Evolutionary conservation across 176 grass and related monocot genomes (phyloP).

Genomic region (Carex pumila): DNA sequence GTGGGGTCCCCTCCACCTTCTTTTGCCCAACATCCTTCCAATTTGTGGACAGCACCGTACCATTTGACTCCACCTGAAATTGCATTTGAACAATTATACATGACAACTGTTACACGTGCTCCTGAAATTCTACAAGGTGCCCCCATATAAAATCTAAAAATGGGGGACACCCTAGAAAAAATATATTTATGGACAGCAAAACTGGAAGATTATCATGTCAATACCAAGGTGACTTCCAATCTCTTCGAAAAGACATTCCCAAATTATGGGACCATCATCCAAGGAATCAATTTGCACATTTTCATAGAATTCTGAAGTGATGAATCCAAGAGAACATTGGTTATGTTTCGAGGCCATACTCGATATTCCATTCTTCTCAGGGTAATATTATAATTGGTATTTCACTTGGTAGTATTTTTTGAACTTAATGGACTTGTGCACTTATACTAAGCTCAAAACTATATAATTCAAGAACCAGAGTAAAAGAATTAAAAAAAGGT

Average conservation of each 20-base stretch:
- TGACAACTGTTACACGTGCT: background rate
- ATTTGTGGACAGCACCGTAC: slow-evolving; percentile 44
- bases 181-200: background rate
- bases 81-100: background rate
- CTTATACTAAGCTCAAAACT: background rate
- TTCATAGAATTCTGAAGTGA: background rate
- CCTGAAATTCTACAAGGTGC: background rate
- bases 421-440: background rate
- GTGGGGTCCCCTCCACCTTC: slow-evolving; percentile 41
- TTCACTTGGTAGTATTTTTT: background rate
- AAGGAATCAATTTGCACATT: background rate
- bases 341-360: background rate
- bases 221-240: background rate
- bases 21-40: slow-evolving; percentile 46
- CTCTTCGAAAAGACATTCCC: no score
- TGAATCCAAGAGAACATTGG: background rate
- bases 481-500: background rate
- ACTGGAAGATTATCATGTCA: background rate
- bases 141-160: background rate
- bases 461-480: background rate
- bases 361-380: background rate
- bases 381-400: background rate
- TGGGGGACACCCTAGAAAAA: background rate
- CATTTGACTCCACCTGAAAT: slow-evolving; percentile 37
- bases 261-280: background rate